A percentile compares a stretch with the other conserved stretches of the same genome.
phyloP scores from a whole-genome alignment of 495 filamentous ascomycete genomes.

The Thermothielavioides terrestris region DNA sequence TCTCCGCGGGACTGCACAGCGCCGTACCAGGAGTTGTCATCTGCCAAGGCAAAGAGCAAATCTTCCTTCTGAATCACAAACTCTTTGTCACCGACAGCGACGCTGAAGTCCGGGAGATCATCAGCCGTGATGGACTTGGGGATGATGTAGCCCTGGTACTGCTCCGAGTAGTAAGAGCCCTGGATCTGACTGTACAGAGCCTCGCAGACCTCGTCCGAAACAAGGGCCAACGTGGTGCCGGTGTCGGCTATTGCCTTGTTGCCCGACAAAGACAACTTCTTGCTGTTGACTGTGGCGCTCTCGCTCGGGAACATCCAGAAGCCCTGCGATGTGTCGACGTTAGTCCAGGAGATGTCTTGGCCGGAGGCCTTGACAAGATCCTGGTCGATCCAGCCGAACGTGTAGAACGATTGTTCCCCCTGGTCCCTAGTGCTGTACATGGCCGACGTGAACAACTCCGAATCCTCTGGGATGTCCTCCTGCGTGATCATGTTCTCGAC shows the following conservation, averaged over 20 bases:
- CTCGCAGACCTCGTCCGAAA: constrained; percentile 57
- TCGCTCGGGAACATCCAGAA: constrained; percentile 65
- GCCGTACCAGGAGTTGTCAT: constrained; percentile 53
- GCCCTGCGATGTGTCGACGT: constrained; percentile 59
- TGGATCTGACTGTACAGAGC: constrained; percentile 63
- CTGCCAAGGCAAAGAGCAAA: constrained; percentile 54
- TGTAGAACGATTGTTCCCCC: constrained; percentile 61
- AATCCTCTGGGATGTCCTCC: constrained; percentile 50
- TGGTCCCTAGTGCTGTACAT: constrained; percentile 56
- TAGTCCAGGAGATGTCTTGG: constrained; percentile 52
- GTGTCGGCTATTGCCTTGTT: constrained; percentile 80
- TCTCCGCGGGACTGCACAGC: constrained; percentile 65
- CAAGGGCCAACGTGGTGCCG: constrained; percentile 63
- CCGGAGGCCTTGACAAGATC: constrained; percentile 48
- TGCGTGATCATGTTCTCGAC: constrained; percentile 71
- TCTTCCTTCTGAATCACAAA: constrained; percentile 67
- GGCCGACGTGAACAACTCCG: constrained; percentile 66
- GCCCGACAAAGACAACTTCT: constrained; percentile 43
- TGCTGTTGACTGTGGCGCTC: constrained; percentile 52
- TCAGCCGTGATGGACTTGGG: constrained; percentile 48
- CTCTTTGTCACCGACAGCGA: constrained; percentile 58
- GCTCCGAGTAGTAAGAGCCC: constrained; percentile 54
- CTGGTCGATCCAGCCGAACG: constrained; percentile 70
- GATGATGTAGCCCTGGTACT: constrained; percentile 61
- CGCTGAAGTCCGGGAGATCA: constrained; percentile 56